A percentile compares a stretch with the other conserved stretches of the same genome.
Evolutionary conservation across 257 asterid genomes (phyloP).

Genomic region (Nicotiana sylvestris): DNA sequence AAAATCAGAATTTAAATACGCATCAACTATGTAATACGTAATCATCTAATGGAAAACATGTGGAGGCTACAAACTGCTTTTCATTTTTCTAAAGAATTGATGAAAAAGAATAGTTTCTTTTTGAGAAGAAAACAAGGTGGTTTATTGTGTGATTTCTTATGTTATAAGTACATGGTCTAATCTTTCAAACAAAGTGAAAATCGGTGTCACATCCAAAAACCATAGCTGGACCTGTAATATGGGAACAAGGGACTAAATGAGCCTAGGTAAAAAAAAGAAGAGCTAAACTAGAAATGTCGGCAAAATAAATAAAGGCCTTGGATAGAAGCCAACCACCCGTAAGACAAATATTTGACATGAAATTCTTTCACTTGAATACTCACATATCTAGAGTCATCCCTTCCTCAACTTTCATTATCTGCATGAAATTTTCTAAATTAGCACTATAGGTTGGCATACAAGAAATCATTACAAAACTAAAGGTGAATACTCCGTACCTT

Average conservation of each 20-base stretch:
- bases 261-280: too few species aligned
- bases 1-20: neutral
- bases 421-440: constrained; percentile 22
- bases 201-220: neutral
- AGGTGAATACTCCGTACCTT: constrained; percentile 46
- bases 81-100: neutral
- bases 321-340: neutral
- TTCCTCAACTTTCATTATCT: constrained; percentile 87
- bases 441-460: neutral
- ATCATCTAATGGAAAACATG: neutral
- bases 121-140: neutral
- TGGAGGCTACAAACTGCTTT: neutral
- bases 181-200: neutral
- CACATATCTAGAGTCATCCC: constrained; percentile 97
- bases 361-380: constrained; percentile 22
- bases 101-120: neutral
- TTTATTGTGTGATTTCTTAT: neutral
- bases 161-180: neutral
- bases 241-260: neutral
- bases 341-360: constrained; percentile 2
- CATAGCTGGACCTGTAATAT: neutral
- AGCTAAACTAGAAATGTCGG: neutral
- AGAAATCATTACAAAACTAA: neutral
- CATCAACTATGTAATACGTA: neutral
- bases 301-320: neutral